Evolutionary conservation across 2,329 filamentous ascomycete species (phyloP), one percentile per base, ranked within the genome.

Genomic region (Diaporthe caulivora): DNA sequence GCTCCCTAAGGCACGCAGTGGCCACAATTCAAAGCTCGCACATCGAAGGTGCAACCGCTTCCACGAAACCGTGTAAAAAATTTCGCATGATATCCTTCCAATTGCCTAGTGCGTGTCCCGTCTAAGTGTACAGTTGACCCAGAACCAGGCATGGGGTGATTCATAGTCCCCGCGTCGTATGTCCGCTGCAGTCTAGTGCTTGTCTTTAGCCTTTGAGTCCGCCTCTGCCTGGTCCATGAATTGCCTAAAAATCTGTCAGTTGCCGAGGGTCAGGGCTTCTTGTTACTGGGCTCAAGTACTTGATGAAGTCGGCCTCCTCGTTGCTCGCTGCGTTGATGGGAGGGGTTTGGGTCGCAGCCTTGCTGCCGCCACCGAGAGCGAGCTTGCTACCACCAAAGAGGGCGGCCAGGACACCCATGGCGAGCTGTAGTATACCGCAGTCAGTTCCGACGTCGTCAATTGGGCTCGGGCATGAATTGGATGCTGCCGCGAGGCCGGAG

Each of bases 261-360:
- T 42, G 55, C 37, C 24, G 58, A 24, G 18, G 11, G 62, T 69
- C 3, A 64, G 40, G 75, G n/a, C 7, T 8, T 67, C 72, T 49
- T 72, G 76, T 26, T 67, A n/a, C 69, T 73, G 70, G 71, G 72
- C 69, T 60, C 70, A 80, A 87, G 85, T 82, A 91, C 89, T 91
- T 90, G 86, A 91, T 90, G 83, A 91, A 91, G 81, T 91, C 88
- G 82, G 87, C 88, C 85, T 91, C 89, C 80, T 91, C 89, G 79
- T 88, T 85, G 84, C 86, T 90, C 69, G 88, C 87, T 74, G 89
- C 89, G 82, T 91, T 91, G 85, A 91, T 89, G 67, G 89, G 89
- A 76, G 89, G 89, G 65, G 87, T 81, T 74, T 86, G 84, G 64
- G 81, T 77, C 76, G 81, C 74, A 77, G 80, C 80, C 81, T 84